A percentile compares a stretch with the other conserved stretches of the same genome.
These are phyloP conservation scores for Coniochaeta ligniaria DNA, from an alignment of 2,329 filamentous ascomycete genomes.

Conservation along the genomic window DNA sequence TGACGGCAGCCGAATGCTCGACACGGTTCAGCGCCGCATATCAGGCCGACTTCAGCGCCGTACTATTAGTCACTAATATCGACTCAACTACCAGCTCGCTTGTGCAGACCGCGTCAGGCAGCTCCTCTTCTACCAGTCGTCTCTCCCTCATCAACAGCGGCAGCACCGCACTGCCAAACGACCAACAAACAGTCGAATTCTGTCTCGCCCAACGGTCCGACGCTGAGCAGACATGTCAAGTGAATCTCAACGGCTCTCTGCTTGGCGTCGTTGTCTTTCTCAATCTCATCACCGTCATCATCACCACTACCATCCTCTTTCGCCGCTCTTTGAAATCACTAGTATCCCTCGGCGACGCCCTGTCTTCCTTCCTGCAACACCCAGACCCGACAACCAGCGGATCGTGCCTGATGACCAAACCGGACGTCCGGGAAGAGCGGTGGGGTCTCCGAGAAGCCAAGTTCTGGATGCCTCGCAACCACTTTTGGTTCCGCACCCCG, in stretches of 20 bases:
- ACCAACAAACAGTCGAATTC: slow-evolving; percentile 19
- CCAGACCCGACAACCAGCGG: slow-evolving; percentile 36
- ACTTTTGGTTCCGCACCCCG: slow-evolving; percentile 38
- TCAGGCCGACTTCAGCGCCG: slow-evolving; percentile 22
- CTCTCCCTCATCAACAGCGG: slow-evolving; percentile 8
- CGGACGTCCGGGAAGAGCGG: slow-evolving; percentile 32
- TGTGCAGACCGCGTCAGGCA: slow-evolving; percentile 20
- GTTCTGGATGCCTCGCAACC: slow-evolving; percentile 30
- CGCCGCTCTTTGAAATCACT: slow-evolving; percentile 31
- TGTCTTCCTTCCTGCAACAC: slow-evolving; percentile 40
- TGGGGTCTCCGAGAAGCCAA: slow-evolving; percentile 36
- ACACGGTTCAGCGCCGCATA: slow-evolving; percentile 22
- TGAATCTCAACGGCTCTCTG: slow-evolving; percentile 35
- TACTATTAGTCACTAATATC: slow-evolving; percentile 24
- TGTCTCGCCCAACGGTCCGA: slow-evolving; percentile 22
- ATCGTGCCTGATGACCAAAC: slow-evolving; percentile 38
- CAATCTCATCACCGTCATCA: slow-evolving; percentile 28
- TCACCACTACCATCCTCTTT: slow-evolving; percentile 20
- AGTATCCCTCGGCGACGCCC: slow-evolving; percentile 41
- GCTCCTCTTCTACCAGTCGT: slow-evolving; percentile 2
- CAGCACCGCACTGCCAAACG: neutral
- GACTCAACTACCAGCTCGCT: slow-evolving; percentile 20
- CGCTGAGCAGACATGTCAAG: slow-evolving; percentile 23
- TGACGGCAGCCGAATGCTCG: slow-evolving; percentile 23
- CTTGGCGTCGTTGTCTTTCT: slow-evolving; percentile 34